Base-by-base conservation (phyloP, 2,329 filamentous ascomycete species). In the Daldinia eschscholtzii region DNA sequence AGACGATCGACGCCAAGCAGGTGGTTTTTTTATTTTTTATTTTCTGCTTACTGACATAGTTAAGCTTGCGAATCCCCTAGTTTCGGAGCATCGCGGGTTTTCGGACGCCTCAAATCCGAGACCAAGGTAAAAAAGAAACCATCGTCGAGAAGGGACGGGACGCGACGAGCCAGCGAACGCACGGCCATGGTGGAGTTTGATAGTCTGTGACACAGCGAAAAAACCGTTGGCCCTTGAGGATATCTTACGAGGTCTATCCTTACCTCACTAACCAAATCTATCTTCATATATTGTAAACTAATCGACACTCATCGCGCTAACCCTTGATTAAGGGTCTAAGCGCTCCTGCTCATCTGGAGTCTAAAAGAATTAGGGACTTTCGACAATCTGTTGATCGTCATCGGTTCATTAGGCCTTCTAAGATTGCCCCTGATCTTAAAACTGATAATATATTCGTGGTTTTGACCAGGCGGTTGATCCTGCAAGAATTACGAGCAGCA, bases 381-480 rank as follows among this genome's bases (percentile, higher is more conserved):
- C 57, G 66, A 57, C 39, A 60, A 56, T 62, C 65, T 64, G 46
- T 61, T 65, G 64, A 71, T 71, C 64, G 56, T 53, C 57, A 53
- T 71, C 64, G 33, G 39, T 64, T 63, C 41, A 53, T 70, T 67
- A 56, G 65, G 67, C 64, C 70, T 67, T 63, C 56, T 63, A 30
- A 50, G 12, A 26, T 53, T 28, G 55, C 60, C 59, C 18, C 39
- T 64, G 48, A 64, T 50, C 41, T 66, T 64, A 35, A 53, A 26
- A 52, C 30, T 48, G 48, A 61, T 61, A 52, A 44, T 48, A 44
- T 52, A 33, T 57, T 64, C 35, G 28, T 48, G 41, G 61, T 48
- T 48, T 42, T 65, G 33, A 57, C 66, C 57, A 59, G 37, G 48
- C 61, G 10, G 60, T 53, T 13, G 53, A 66, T 61, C 42, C 52